Conservation (phyloP, 805 yeast genomes). For the Saturnispora gosingensis region DNA sequence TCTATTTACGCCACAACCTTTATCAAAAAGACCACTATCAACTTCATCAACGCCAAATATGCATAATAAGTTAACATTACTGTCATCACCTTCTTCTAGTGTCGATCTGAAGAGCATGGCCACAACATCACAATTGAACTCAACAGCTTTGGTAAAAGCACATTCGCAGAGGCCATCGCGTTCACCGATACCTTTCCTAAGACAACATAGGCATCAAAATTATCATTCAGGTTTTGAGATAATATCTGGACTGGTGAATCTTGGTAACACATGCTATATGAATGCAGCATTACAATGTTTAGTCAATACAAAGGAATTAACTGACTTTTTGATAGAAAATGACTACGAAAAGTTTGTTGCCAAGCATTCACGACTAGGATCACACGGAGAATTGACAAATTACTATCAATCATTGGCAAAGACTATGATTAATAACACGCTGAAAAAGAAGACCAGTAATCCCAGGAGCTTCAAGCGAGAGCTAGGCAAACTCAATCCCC, state of each 20-base stretch:
- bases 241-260: conserved; percentile 64
- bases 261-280: conserved; percentile 92
- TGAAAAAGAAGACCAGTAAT: conserved; percentile 9
- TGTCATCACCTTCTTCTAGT: neutral
- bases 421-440: conserved; percentile 36
- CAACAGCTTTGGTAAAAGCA: conserved; percentile 10
- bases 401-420: conserved; percentile 14
- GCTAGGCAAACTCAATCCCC: conserved; percentile 55
- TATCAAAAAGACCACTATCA: neutral
- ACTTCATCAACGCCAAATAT: neutral
- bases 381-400: conserved; percentile 69
- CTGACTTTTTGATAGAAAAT: conserved; percentile 51
- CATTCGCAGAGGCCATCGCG: conserved; percentile 7
- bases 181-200: neutral
- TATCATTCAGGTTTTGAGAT: conserved; percentile 14
- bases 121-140: conserved; percentile 11
- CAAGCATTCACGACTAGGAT: conserved; percentile 62
- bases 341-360: conserved; percentile 62
- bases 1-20: neutral
- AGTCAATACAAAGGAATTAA: conserved; percentile 59
- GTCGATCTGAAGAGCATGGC: conserved; percentile 1
- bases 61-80: neutral
- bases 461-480: conserved; percentile 44
- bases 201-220: neutral
- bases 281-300: conserved; percentile 85